Evolutionary conservation across 2,329 filamentous ascomycete species (phyloP).

Genomic region (Colletotrichum nymphaeae): DNA sequence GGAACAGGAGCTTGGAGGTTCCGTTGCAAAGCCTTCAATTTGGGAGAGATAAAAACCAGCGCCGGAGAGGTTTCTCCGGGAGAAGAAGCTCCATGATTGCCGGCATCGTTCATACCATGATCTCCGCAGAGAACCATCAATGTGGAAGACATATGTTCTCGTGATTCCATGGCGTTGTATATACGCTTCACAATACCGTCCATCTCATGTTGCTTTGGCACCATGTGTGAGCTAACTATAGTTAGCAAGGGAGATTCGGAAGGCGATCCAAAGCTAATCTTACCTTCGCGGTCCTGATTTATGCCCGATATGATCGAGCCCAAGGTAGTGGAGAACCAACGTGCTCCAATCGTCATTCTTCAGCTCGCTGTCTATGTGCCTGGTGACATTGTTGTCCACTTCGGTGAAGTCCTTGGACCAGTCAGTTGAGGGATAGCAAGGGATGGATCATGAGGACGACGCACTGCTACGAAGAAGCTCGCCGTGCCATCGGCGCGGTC

Average conservation of each 20-base stretch:
- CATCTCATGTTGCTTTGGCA: constrained; percentile 95
- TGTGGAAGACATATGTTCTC: constrained; percentile 79
- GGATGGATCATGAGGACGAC: constrained; percentile 58
- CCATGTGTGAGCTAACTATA: constrained; percentile 80
- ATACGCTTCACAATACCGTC: constrained; percentile 82
- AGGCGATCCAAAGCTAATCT: constrained; percentile 9
- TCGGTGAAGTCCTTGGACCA: constrained; percentile 87
- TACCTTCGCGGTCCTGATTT: constrained; percentile 90
- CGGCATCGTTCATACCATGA: constrained; percentile 99
- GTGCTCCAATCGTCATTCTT: constrained; percentile 86
- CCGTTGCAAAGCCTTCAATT: constrained; percentile 69
- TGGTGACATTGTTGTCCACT: constrained; percentile 96
- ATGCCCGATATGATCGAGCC: constrained; percentile 96
- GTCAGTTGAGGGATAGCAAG: constrained; percentile 37
- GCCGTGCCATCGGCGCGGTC: constrained; percentile 90
- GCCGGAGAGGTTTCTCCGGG: constrained; percentile 95
- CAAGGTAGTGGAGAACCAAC: constrained; percentile 95
- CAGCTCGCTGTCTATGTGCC: constrained; percentile 85
- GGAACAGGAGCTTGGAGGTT: constrained; percentile 63
- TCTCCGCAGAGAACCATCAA: constrained; percentile 91
- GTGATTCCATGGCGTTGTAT: constrained; percentile 78
- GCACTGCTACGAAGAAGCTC: constrained; percentile 96
- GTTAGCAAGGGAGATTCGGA: background rate
- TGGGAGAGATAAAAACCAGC: constrained; percentile 90
- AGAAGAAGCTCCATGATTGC: constrained; percentile 95